phyloP scores from a whole-genome alignment of 495 filamentous ascomycete genomes.

The Penicillium cataractarum region DNA sequence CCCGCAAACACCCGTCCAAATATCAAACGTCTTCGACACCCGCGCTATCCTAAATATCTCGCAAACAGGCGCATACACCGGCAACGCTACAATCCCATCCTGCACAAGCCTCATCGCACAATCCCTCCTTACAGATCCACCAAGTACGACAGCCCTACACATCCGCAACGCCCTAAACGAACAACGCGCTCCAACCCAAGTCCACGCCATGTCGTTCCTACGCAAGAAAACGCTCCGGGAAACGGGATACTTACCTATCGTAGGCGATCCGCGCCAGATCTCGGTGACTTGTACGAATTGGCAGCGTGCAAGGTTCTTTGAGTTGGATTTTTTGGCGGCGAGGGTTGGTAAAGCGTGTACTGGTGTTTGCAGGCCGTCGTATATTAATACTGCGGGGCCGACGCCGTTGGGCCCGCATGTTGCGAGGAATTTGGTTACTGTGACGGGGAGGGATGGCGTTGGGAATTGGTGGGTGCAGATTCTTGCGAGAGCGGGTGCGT shows the following conservation, averaged over 20 bases:
- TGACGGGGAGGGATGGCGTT: constrained; percentile 11
- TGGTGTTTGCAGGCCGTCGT: not conserved
- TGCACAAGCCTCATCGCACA: not conserved
- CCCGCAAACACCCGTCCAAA: not conserved
- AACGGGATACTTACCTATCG: not conserved
- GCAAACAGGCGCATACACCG: not conserved
- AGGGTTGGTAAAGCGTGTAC: not conserved
- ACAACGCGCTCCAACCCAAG: not conserved
- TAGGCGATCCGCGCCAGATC: not conserved
- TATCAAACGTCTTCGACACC: constrained; percentile 4
- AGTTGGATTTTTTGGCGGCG: constrained; percentile 4
- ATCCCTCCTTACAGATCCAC: not conserved
- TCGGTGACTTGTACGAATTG: constrained; percentile 1
- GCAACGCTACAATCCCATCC: not conserved
- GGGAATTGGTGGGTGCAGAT: constrained; percentile 16
- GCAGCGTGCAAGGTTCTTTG: constrained; percentile 1
- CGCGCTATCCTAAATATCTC: not conserved
- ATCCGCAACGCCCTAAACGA: not conserved
- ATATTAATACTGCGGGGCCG: constrained; percentile 6
- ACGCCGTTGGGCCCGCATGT: not conserved
- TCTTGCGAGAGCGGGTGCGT: constrained; percentile 5
- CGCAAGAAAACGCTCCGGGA: not conserved
- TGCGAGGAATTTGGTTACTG: constrained; percentile 12
- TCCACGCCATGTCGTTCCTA: not conserved
- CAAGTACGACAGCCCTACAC: not conserved